A percentile compares a stretch with the other conserved stretches of the same genome.
Conservation (phyloP, 1,284 basidiomycete genomes). For the Exsudoporus floridanus region DNA sequence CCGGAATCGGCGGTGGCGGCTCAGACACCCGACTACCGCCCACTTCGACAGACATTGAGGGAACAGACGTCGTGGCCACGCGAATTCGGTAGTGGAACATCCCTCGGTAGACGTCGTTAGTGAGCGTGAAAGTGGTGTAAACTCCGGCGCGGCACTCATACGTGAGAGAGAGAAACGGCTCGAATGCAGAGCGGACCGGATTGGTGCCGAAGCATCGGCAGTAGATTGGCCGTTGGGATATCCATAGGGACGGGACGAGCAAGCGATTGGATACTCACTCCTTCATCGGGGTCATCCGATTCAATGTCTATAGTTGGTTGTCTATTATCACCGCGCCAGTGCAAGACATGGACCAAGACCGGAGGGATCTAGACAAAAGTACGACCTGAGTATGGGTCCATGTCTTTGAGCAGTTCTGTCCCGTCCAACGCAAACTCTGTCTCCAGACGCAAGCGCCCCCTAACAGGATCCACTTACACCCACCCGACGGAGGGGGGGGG, state of each 20-base stretch:
- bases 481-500: constrained; percentile 7
- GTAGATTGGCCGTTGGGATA: neutral
- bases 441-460: constrained; percentile 2
- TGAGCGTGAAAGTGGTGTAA: constrained; percentile 41
- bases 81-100: constrained; percentile 48
- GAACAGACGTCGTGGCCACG: constrained; percentile 21
- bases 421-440: neutral
- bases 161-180: constrained; percentile 42
- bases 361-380: constrained; percentile 1
- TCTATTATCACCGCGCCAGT: constrained; percentile 21
- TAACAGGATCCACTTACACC: neutral
- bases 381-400: too few species aligned
- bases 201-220: constrained; percentile 26
- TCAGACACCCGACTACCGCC: constrained; percentile 26
- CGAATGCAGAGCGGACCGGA: constrained; percentile 45
- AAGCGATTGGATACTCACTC: constrained; percentile 10
- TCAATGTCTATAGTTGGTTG: constrained; percentile 15
- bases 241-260: constrained; percentile 23
- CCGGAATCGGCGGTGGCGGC: neutral
- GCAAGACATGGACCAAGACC: constrained; percentile 15
- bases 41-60: constrained; percentile 34
- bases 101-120: constrained; percentile 53
- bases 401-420: too few species aligned
- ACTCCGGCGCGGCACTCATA: constrained; percentile 16
- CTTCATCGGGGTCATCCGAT: constrained; percentile 7